Evolutionary conservation across 768 basidiomycete genomes (phyloP).

Genomic region (Pisolithus albus): DNA sequence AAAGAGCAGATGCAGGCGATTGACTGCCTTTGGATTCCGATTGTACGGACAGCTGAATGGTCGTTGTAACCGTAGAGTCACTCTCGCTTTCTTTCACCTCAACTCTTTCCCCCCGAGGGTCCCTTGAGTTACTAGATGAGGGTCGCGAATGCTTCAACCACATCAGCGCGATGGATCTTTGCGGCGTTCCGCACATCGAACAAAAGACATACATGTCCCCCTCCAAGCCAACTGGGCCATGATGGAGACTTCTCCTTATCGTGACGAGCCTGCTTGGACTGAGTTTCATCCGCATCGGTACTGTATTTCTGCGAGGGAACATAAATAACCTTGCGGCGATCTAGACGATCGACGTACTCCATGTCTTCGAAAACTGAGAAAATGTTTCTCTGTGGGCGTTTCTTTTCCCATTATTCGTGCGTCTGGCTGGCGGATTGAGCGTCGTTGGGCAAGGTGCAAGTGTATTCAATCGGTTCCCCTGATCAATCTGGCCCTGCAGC

Average conservation of each 20-base stretch:
- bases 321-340: not conserved
- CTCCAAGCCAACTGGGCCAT: not conserved
- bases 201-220: not conserved
- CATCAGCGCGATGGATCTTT: not conserved
- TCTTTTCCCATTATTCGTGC: not conserved
- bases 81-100: too few relatives aligned
- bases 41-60: not conserved
- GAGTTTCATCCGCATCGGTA: not conserved
- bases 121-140: not conserved
- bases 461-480: too few relatives aligned
- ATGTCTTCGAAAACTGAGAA: not conserved
- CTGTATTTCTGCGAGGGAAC: not conserved
- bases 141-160: not conserved
- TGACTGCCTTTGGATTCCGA: too few relatives aligned
- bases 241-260: not conserved
- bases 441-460: too few relatives aligned
- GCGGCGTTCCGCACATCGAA: not conserved
- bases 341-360: not conserved
- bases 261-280: not conserved
- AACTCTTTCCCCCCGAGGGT: too few relatives aligned
- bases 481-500: too few relatives aligned
- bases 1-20: not conserved
- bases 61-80: too few relatives aligned
- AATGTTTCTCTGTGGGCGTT: not conserved
- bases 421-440: too few relatives aligned